A percentile compares a stretch with the other conserved stretches of the same genome.
phyloP scores from a whole-genome alignment of 169 alveolate genomes.

The Eimeria zaria region DNA sequence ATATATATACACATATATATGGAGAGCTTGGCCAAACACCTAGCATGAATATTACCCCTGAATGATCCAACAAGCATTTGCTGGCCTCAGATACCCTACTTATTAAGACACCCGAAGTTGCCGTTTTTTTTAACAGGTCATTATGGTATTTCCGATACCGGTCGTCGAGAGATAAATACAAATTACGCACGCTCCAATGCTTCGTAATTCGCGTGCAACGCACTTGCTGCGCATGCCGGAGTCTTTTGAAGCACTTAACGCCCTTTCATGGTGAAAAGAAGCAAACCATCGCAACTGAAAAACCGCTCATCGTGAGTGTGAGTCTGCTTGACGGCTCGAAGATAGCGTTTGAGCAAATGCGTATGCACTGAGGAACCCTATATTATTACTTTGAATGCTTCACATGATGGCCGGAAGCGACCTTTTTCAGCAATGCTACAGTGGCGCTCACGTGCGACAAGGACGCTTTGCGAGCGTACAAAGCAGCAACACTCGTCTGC shows the following conservation, averaged over 20 bases:
- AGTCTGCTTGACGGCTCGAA: not conserved
- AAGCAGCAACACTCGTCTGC: too few species aligned
- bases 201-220: not conserved
- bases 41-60: not conserved
- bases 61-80: not conserved
- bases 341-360: not conserved
- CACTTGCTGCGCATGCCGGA: not conserved
- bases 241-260: not conserved
- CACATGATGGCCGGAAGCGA: not conserved
- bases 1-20: too few species aligned
- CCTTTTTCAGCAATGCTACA: not conserved
- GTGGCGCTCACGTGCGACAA: too few species aligned
- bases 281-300: not conserved
- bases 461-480: too few species aligned
- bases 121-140: not conserved
- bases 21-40: too few species aligned
- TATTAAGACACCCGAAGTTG: not conserved
- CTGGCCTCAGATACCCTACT: not conserved
- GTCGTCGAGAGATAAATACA: not conserved
- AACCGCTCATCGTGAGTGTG: not conserved
- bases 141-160: not conserved
- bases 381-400: too few species aligned
- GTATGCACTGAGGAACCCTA: not conserved
- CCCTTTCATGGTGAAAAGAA: not conserved
- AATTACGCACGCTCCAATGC: not conserved